Evolutionary conservation across 2,329 filamentous ascomycete species (phyloP).

Genomic region (Hypoxylon sp.): DNA sequence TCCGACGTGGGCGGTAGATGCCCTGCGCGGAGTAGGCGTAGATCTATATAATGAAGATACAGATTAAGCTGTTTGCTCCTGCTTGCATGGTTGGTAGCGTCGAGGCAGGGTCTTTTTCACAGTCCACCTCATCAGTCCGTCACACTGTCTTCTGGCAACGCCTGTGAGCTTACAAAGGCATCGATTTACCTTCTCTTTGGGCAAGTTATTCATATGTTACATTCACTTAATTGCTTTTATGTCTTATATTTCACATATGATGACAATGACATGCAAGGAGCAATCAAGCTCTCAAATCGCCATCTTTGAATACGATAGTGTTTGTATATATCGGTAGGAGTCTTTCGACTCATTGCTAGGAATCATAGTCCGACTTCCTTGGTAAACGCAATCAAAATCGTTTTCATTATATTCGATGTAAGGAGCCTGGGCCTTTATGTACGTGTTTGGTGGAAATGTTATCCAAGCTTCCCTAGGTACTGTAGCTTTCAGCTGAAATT

Average conservation of each 20-base stretch:
- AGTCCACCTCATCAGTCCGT: background rate
- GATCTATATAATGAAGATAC: conserved; percentile 67
- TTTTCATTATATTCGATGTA: background rate
- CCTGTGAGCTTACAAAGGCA: background rate
- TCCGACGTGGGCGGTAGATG: conserved; percentile 86
- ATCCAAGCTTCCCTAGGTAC: background rate
- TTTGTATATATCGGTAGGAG: background rate
- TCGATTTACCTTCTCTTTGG: background rate
- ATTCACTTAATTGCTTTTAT: background rate
- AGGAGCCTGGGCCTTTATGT: background rate
- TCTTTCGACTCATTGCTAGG: background rate
- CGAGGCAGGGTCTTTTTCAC: background rate
- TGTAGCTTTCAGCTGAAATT: too few species aligned
- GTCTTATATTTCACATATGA: background rate
- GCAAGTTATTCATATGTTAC: background rate
- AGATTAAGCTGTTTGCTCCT: conserved; percentile 18
- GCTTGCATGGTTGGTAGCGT: conserved; percentile 3
- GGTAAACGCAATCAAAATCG: background rate
- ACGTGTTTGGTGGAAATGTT: background rate
- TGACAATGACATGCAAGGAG: background rate
- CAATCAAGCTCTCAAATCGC: background rate
- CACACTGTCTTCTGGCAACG: background rate
- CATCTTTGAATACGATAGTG: background rate
- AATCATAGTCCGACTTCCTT: background rate
- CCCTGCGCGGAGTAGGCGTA: conserved; percentile 83